Base-by-base conservation (phyloP, 2,329 filamentous ascomycete species). In the Alternaria tenuissima region DNA sequence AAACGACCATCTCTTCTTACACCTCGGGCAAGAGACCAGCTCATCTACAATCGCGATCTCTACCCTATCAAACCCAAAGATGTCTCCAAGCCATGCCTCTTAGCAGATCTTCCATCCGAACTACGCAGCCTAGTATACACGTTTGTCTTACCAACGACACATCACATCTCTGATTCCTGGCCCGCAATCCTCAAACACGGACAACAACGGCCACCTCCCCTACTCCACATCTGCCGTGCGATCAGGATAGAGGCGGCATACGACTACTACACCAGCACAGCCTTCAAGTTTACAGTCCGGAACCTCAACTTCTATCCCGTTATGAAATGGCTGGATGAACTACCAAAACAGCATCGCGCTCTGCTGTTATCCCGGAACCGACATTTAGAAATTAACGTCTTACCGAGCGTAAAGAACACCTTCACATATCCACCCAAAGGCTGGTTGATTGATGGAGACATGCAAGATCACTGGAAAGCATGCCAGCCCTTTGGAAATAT, bases 241-340 rank as follows among this genome's bases (percentile, higher is more conserved):
- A 64, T 76, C n/a, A 65, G 73, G 7, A 64, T 68, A n/a, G 74
- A 76, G 64, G 68, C 66, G 4, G 68, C 69, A 22, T 73, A 74
- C 38, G 57, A 59, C 16, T 75, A 70, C 60, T 76, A 73, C 57
- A 64, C 63, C 1, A 42, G 30, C 32, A 58, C 64, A 3, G 30
- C 44, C 16, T 75, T 76, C 48, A 57, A 44, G 11, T 68, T 62
- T 55, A 26, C 47, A 4, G 52, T 71, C 2, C 47, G 57, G 24
- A 65, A 68, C 34, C 61, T 73, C 8, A 49, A 67, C n/a, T 75
- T 71, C 61, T 12, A 20, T 0, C 42, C 36, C 3, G 36, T 69
- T 1, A 55, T 42, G 14, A 36, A 30, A n/a, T 76, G 67, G 70
- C 42, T 73, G 2, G 52, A 51, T 0, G 55, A 34, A 6, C 30